Base-by-base conservation (phyloP, 495 filamentous ascomycete genomes). In the Oidiodendron maius region DNA sequence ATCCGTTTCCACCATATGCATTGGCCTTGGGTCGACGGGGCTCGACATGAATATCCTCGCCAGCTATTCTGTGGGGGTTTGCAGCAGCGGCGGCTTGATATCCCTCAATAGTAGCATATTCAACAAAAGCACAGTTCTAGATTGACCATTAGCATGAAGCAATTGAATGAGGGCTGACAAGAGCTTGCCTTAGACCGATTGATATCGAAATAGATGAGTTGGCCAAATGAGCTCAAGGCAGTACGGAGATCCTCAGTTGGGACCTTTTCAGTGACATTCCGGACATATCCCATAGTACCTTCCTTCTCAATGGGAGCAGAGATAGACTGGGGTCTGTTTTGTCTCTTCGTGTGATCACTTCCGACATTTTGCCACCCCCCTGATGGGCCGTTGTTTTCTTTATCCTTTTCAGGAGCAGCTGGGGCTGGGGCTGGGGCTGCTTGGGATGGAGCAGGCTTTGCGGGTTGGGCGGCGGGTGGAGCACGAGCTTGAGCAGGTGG, bases 111-210 rank as follows among this genome's bases (percentile, higher is more conserved):
- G 85, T 86, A 56, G 80, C 81, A 62, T 94, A 98, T 61, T 98
- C 94, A 52, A 96, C 86, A 62, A 96, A 96, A 22, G 93, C 94
- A 61, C 89, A 96, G 71, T 90, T 96, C 94, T 96, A 57, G 22
- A 47, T 20, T 17, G 20, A 43, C 26, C 38, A 48, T 41, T 48
- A 44, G 47, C 26, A 32, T 43, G 11, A 37, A 17, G 15, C 17
- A 42, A 9, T 23, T 22, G 13, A 15, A 18, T 43, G 3, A 38
- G 23, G 30, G 2, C n/a, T 11, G 2, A 43, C 12, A 36, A 4
- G 11, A 25, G 18, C 11, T 57, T 77, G 96, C 91, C 89, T 94
- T 97, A 44, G 68, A 66, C 44, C 89, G 87, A 67, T 80, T 91
- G 64, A 98, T 83, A 59, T 97, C 94, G 53, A 94, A 87, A 65